Base-by-base conservation (phyloP, 768 basidiomycete genomes). In the Crepidotus variabilis region DNA sequence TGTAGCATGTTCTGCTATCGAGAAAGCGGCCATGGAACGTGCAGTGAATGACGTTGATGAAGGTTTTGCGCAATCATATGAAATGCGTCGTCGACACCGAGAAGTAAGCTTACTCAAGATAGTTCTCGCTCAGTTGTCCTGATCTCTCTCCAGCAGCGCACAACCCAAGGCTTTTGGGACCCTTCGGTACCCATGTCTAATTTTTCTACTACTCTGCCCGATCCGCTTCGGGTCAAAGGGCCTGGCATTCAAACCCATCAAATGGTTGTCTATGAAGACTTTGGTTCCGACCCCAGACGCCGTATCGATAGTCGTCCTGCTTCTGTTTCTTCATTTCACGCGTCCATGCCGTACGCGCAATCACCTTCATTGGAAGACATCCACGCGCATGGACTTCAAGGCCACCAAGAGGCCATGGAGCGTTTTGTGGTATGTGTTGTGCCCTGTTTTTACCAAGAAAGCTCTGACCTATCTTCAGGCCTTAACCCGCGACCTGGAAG, bases 21-120 rank as follows among this genome's bases (percentile, higher is more conserved):
- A 98, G 73, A 95, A 93, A 64, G 95, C 95, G 5, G 97, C 97
- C 0, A 97, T 97, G 90, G 95, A 98, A 64, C 85, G 93, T 57
- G 95, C 95, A 6, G 83, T 93, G 51, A 81, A 85, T 2, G 97
- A 98, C 64, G 90, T 97, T 6, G 97, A 99, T 67, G 94, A 96
- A 59, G 87, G 84, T 21, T 92, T 99, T 58, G 78, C 83, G 1
- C 60, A 82, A 22, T 90, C 94, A 9, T 97, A 94, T 65, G 89
- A 94, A 33, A 78, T 80, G 47, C 82, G 97, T 53, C 84, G 90
- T 56, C 86, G 89, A 48, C 94, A 98, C 68, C 83, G 93, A 55
- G 94, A 96, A 78, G 87, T 89, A 56, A 52, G 78, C 39, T 20
- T 52, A 4, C 9, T 32, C 23, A 20, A 18, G 20, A 48, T 36